Conservation (phyloP, 208 protist species). For the Wallacemonas sp. region DNA sequence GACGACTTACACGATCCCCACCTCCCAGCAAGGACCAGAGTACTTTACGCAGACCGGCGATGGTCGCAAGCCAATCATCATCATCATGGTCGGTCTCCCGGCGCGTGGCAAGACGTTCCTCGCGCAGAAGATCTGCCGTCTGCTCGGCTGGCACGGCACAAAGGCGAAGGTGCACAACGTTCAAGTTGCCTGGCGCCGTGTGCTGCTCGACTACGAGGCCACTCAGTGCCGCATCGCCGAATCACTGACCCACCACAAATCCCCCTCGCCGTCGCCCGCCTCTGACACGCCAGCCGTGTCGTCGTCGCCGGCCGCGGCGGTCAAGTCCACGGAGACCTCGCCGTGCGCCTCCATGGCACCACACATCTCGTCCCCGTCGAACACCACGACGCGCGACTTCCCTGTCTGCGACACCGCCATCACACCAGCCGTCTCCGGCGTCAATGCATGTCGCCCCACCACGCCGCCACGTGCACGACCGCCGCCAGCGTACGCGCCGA, state of each 20-base stretch:
- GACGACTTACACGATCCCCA: slow-evolving; percentile 62
- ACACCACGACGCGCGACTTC: background rate
- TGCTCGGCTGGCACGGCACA: slow-evolving; percentile 81
- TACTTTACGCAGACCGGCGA: slow-evolving; percentile 52
- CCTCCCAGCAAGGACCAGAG: slow-evolving; percentile 70
- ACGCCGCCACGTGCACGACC: too few species aligned
- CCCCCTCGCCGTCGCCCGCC: too few species aligned
- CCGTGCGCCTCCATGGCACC: slow-evolving; percentile 1
- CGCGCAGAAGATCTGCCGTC: slow-evolving; percentile 87
- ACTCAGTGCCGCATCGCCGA: background rate
- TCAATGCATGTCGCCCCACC: too few species aligned
- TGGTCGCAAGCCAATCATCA: slow-evolving; percentile 55
- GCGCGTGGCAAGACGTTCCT: slow-evolving; percentile 91
- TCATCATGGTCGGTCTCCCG: slow-evolving; percentile 90
- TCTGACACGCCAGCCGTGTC: too few species aligned
- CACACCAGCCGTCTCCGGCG: too few species aligned
- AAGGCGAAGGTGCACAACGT: slow-evolving; percentile 79
- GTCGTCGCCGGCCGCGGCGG: background rate
- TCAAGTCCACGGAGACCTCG: background rate
- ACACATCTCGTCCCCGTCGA: slow-evolving; percentile 9
- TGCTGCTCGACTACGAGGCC: slow-evolving; percentile 53
- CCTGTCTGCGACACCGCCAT: background rate
- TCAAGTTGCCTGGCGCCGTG: slow-evolving; percentile 64
- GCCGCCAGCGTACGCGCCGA: too few species aligned
- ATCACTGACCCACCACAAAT: background rate